These are phyloP conservation scores for Kernera saxatilis DNA, from an alignment of 345 rosid species.

Conservation along the genomic window DNA sequence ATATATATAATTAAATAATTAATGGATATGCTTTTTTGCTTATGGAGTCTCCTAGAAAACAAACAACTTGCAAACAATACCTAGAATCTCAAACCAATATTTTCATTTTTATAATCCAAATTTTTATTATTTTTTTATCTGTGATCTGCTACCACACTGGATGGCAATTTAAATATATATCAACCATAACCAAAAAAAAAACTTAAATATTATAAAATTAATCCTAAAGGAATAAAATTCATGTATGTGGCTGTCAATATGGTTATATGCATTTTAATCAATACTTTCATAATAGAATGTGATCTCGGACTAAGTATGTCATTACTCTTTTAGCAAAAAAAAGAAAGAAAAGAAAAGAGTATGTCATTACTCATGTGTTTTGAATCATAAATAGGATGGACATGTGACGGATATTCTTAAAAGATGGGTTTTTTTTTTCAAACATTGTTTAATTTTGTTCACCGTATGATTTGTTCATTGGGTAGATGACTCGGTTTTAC, in stretches of 20 bases:
- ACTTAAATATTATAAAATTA: background rate
- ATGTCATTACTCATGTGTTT: background rate
- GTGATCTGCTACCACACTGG: background rate
- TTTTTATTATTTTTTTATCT: background rate
- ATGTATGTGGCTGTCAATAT: background rate
- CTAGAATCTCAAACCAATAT: constrained; percentile 25
- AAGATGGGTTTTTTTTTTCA: too few relatives aligned
- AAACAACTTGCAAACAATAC: constrained; percentile 27
- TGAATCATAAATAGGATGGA: background rate
- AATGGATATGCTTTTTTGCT: constrained; percentile 31
- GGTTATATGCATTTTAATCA: background rate
- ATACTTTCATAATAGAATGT: background rate
- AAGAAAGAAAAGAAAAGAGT: too few relatives aligned
- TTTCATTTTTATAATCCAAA: background rate
- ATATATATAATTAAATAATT: background rate
- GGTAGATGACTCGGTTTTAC: background rate
- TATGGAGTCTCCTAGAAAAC: constrained; percentile 28
- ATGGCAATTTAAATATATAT: background rate
- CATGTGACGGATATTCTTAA: background rate
- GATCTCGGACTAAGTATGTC: background rate
- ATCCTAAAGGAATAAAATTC: background rate
- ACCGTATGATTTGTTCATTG: background rate
- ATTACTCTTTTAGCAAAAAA: background rate
- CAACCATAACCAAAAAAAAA: too few relatives aligned
- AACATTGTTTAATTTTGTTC: background rate